Conservation (phyloP, 2,329 filamentous ascomycete species). For the Epicoccum nigrum region DNA sequence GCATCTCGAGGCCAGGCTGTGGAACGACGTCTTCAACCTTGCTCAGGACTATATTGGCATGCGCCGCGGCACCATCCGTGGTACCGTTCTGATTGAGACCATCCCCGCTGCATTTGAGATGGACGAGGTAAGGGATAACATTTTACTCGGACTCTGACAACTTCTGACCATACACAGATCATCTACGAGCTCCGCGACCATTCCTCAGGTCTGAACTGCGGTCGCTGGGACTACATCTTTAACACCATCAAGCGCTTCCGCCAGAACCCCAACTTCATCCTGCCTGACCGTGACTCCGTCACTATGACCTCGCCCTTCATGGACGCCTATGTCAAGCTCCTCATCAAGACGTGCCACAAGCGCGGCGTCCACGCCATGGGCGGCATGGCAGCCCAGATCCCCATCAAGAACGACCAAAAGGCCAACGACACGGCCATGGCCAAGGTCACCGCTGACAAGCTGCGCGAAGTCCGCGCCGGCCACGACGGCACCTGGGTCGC, state of each 20-base stretch:
- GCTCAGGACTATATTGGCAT: conserved; percentile 92
- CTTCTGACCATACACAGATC: conserved; percentile 63
- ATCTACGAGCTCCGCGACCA: conserved; percentile 99
- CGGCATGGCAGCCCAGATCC: conserved; percentile 98
- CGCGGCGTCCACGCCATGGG: conserved; percentile 98
- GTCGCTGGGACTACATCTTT: conserved; percentile 99
- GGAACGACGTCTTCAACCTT: conserved; percentile 98
- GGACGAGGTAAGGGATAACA: conserved; percentile 70
- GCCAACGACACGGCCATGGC: conserved; percentile 97
- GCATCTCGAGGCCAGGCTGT: conserved; percentile 93
- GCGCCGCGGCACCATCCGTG: conserved; percentile 88
- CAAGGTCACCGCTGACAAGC: conserved; percentile 89
- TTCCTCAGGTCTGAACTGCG: conserved; percentile 95
- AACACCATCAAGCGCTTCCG: conserved; percentile 99
- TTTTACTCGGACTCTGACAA: not conserved
- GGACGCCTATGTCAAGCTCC: conserved; percentile 93
- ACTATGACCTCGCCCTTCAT: conserved; percentile 99
- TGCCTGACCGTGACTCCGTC: conserved; percentile 87
- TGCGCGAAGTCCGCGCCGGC: conserved; percentile 91
- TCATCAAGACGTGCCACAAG: conserved; percentile 98
- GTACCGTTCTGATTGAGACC: conserved; percentile 95
- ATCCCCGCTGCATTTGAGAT: conserved; percentile 98
- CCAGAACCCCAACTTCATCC: conserved; percentile 88
- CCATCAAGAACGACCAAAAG: conserved; percentile 90
- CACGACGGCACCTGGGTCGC: conserved; percentile 99